Base-by-base conservation (phyloP, 2,329 filamentous ascomycete genomes). In the Coniochaeta sp. region DNA sequence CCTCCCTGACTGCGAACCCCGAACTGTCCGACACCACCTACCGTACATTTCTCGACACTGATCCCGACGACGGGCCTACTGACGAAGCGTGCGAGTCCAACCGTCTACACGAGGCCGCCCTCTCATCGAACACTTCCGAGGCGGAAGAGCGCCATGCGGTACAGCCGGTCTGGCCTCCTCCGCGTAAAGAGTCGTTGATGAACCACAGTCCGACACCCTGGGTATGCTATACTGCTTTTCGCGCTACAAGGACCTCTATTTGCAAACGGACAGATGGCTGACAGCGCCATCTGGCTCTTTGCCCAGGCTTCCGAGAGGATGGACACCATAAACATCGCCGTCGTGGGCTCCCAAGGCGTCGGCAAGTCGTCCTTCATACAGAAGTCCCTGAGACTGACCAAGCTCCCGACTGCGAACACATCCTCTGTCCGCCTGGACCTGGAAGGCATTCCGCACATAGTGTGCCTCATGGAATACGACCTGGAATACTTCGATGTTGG, bases 321-420 rank as follows among this genome's bases (percentile, higher is more conserved):
- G 80, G 79, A 82, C 56, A 71, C 74, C 58, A 77, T 83, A 62
- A 84, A 82, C 62, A 82, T 87, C 58, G 82, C 81, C 60, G 74
- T 87, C 54, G 82, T 87, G 64, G 84, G 84, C 60, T 77, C 81
- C 64, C 73, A 77, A 59, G 82, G 82, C 54, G 83, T 84, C 47
- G 84, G 84, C 57, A 87, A 87, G 66, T 85, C 82, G 49, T 77
- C 82, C 46, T 84, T 86, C 61, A 81, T 87, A 61, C 82, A 86
- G 66, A 77, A 76, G 45, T 79, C 82, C 51, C 71, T 85, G 56
- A 77, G 80, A 51, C 67, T 84, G 20, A 65, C 75, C 33, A 69
- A 75, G 18, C 71, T 75, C 9, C 78, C 82, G 28, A 74, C 72
- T 48, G 71, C 74, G 20, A 78, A 78, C 62, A 71, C 77, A 51